Conservation (phyloP, 768 basidiomycete species). For the Tricholoma terreum region DNA sequence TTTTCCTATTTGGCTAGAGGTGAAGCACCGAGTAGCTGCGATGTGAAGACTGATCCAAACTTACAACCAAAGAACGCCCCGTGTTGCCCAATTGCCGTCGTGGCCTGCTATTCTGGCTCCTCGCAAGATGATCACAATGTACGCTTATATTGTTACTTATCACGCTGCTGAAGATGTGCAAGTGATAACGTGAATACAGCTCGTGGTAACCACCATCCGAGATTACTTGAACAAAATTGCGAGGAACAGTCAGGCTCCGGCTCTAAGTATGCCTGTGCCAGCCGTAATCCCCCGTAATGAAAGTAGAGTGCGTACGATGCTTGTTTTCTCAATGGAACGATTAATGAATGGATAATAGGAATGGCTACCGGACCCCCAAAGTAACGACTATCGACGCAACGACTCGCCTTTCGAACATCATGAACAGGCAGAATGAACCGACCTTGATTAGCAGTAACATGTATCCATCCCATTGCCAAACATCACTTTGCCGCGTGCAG, state of each 20-base stretch:
- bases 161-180: neutral
- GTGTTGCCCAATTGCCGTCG: conserved; percentile 80
- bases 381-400: conserved; percentile 28
- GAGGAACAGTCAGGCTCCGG: conserved; percentile 31
- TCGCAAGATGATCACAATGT: conserved; percentile 79
- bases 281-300: conserved; percentile 20
- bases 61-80: conserved; percentile 56
- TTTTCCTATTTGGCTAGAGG: conserved; percentile 85
- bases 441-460: neutral
- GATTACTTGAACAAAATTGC: conserved; percentile 67
- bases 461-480: neutral
- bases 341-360: conserved; percentile 21
- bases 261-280: conserved; percentile 34
- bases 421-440: conserved; percentile 11
- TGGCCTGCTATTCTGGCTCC: conserved; percentile 78
- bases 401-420: conserved; percentile 41
- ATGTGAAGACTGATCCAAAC: conserved; percentile 2
- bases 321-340: neutral
- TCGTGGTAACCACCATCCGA: conserved; percentile 60
- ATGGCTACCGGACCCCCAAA: conserved; percentile 30
- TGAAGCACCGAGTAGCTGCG: conserved; percentile 20
- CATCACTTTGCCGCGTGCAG: neutral
- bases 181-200: conserved; percentile 33
- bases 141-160: conserved; percentile 22
- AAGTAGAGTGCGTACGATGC: conserved; percentile 23